Evolutionary conservation across 2,329 filamentous ascomycete genomes (phyloP).

Genomic region (Aspergillus sp.): DNA sequence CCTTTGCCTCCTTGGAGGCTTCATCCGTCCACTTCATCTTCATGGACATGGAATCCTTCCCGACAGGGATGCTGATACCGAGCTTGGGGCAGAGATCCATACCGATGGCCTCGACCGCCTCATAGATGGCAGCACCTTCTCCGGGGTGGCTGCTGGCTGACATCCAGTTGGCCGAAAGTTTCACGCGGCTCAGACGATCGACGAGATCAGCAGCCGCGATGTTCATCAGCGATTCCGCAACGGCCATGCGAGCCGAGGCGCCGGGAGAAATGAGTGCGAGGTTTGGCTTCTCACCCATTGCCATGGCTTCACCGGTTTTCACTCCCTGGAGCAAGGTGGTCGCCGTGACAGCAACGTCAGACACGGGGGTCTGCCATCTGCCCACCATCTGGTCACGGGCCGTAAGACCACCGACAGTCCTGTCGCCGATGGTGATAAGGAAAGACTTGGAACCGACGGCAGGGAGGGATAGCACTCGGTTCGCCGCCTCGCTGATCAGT

Average conservation of each 20-base stretch:
- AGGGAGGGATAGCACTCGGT: constrained; percentile 79
- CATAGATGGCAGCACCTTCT: constrained; percentile 87
- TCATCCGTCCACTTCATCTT: constrained; percentile 90
- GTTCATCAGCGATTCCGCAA: constrained; percentile 91
- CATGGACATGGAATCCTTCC: constrained; percentile 99
- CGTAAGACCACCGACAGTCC: constrained; percentile 85
- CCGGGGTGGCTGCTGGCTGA: constrained; percentile 90
- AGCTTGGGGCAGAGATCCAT: constrained; percentile 88
- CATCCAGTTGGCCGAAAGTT: constrained; percentile 98
- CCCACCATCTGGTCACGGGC: constrained; percentile 94
- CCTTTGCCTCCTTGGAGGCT: constrained; percentile 66
- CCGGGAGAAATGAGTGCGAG: constrained; percentile 85
- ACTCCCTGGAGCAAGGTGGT: constrained; percentile 73
- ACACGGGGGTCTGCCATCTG: constrained; percentile 90
- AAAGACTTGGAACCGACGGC: constrained; percentile 96
- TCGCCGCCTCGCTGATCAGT: constrained; percentile 67
- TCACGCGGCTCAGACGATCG: constrained; percentile 73
- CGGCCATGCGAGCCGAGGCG: constrained; percentile 93
- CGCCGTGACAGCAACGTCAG: constrained; percentile 89
- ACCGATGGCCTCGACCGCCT: constrained; percentile 89
- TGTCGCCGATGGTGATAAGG: constrained; percentile 93
- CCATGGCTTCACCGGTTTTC: constrained; percentile 90
- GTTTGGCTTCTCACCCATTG: constrained; percentile 89
- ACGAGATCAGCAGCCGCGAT: constrained; percentile 76
- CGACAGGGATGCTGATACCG: constrained; percentile 91